Evolutionary conservation across 2,329 filamentous ascomycete species (phyloP), one percentile per base, ranked within the genome.

Genomic region (Colletotrichum plurivorum): DNA sequence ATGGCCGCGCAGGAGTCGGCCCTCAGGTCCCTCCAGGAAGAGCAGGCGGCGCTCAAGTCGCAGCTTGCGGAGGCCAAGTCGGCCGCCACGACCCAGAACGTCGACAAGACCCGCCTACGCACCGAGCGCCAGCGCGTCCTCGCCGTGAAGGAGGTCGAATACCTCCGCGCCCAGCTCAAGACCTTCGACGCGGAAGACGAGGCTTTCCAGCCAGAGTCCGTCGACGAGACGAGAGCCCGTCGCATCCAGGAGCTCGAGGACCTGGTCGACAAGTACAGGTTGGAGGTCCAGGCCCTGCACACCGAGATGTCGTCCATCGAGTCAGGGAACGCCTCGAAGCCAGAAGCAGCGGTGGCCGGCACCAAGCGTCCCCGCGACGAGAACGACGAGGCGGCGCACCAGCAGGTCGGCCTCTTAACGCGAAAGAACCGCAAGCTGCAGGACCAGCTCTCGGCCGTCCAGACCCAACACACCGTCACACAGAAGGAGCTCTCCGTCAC

Each of bases 111-210:
- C 1, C 91, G 90, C 51, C 84, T 92, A 61, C 89, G 96, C 39
- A 83, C 98, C 0, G 95, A 99, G 75, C 88, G 96, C 67, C 95
- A 98, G 77, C 93, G 94, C 67, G 89, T 88, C 1, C 87, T 99
- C 8, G 94, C 95, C 0, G 87, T 94, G 25, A 98, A 98, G 77
- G 97, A 99, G 78, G 94, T 96, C 0, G 95, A 98, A 73, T 97
- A 97, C 77, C 87, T 99, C 7, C 93, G 96, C 22, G 95, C 94
- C 0, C 96, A 99, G 79, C 87, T 98, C 63, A 95, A 95, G 81
- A 92, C 93, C 0, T 92, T 97, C 69, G 94, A 98, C 75, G 88
- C 90, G 0, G 96, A 99, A 79, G 95, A 98, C 75, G 89, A 90
- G 61, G 95, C 95, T 0, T 93, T 98, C 82, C 90, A 95, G 63